Evolutionary conservation across 768 basidiomycete genomes (phyloP), one percentile per base, ranked within the genome.

Genomic region (Tulasnella calospora): DNA sequence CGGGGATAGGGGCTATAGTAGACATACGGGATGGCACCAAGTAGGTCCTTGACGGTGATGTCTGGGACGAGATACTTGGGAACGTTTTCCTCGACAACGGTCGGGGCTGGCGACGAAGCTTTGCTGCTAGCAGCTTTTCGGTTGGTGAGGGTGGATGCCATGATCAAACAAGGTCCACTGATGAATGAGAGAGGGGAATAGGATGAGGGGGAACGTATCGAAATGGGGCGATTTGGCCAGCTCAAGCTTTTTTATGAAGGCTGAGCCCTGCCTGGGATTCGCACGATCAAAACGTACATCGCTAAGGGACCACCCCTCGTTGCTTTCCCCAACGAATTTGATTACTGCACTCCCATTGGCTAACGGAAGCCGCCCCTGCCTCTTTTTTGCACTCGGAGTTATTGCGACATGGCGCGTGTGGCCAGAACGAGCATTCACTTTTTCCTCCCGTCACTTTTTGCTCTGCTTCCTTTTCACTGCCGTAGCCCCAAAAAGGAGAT

Each of bases 21-120:
- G 30, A 82, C 83, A 75, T 44, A 84, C 84, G 85, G 85, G 80
- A 86, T 86, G 33, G 83, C 85, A 75, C 84, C 83, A 72, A 86
- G 82, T 9, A 86, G 82, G 79, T 86, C 84, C 82, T 86, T 86
- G 82, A 85, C 82, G 61, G 85, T 85, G 81, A 83, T 84, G 80
- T 83, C 82, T 44, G 85, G 85, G 57, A 85, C 83, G 81, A 85
- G 80, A 82, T 85, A 86, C 78, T 82, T 84, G n/a, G 76, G 80
- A 40, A 80, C 69, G 44, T 71, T 30, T 33, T 30, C 44, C 47
- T 78, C 77, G 67, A 73, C 77, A 46, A 72, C 71, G 51, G 51
- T 79, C 27, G 78, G 12, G 30, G 78, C 36, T 5, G 40, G 35
- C 23, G 55, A 73, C 13, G 61, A 67, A n/a, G 36, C 23, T 23